Percentiles rank a stretch among this genome's conserved stretches.
Conservation (phyloP, 148 eudicot genomes). For the Heliosperma pusillum region DNA sequence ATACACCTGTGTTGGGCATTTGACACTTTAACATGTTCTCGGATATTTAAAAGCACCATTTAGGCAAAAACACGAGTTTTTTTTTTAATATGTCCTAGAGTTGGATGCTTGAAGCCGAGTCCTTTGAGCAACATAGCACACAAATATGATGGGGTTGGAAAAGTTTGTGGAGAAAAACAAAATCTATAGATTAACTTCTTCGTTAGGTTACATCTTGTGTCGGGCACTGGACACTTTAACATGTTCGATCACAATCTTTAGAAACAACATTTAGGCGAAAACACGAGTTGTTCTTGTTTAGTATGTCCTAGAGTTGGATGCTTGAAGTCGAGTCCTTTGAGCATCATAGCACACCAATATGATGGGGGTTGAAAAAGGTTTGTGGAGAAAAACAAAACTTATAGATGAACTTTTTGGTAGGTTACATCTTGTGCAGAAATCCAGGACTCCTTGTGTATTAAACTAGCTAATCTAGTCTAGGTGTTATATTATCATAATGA, state of each 20-base stretch:
- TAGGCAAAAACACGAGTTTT: not conserved
- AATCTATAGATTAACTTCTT: no score
- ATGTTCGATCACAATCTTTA: not conserved
- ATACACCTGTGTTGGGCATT: no score
- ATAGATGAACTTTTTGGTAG: no score
- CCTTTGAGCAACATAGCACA: not conserved
- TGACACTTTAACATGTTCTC: not conserved
- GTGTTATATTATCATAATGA: slow-evolving; percentile 17
- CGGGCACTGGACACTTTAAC: not conserved
- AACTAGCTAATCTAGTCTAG: not conserved
- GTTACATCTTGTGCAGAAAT: not conserved
- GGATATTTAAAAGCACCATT: not conserved
- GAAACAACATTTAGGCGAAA: not conserved
- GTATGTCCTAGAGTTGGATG: not conserved
- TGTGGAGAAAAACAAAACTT: no score
- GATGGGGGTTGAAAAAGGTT: no score
- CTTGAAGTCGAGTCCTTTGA: not conserved
- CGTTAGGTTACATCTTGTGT: no score
- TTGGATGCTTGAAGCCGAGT: not conserved
- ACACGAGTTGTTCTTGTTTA: not conserved
- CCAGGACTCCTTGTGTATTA: no score
- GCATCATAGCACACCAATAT: no score
- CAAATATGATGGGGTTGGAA: no score
- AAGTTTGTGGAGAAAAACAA: no score
- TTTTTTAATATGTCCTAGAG: not conserved